Conservation (phyloP, 2,329 filamentous ascomycete genomes). For the Anthostomella pinea region DNA sequence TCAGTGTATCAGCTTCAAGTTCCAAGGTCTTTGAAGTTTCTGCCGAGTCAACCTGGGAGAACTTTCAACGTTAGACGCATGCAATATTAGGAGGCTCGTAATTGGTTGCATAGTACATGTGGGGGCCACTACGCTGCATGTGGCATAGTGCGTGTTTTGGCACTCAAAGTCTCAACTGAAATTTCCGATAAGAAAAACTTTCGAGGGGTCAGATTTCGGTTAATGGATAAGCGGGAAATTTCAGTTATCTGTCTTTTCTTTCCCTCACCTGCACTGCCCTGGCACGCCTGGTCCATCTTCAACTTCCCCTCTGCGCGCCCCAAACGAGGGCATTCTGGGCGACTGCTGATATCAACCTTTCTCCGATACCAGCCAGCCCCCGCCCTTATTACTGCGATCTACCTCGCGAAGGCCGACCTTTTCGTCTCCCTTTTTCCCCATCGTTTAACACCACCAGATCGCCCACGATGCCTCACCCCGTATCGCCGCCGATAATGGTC, state of each 20-base stretch:
- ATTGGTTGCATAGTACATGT: no score
- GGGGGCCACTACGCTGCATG: no score
- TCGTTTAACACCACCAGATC: constrained; percentile 1
- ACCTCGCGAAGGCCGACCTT: constrained; percentile 1
- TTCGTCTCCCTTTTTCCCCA: constrained; percentile 1
- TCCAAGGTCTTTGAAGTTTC: no score
- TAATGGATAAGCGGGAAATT: constrained; percentile 19
- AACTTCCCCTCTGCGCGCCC: constrained; percentile 1
- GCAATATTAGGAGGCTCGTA: no score
- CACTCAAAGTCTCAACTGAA: constrained; percentile 2
- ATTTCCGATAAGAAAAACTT: constrained; percentile 15
- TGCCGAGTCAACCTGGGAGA: no score
- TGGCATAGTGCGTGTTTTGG: no score
- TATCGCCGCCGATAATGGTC: constrained; percentile 48
- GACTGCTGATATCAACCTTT: constrained; percentile 13
- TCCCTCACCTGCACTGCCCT: no score
- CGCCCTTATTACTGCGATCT: constrained; percentile 6
- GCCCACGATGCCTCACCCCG: constrained; percentile 45
- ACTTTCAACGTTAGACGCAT: no score
- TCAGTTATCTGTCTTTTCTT: constrained; percentile 6
- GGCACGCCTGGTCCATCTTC: constrained; percentile 2
- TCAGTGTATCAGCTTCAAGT: no score
- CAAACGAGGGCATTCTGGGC: constrained; percentile 10
- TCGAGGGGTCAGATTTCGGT: constrained; percentile 16
- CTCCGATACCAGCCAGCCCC: constrained; percentile 13